A percentile compares a stretch with the other conserved stretches of the same genome.
phyloP scores from a whole-genome alignment of 2,329 filamentous ascomycete genomes.

The Xylaria digitata region DNA sequence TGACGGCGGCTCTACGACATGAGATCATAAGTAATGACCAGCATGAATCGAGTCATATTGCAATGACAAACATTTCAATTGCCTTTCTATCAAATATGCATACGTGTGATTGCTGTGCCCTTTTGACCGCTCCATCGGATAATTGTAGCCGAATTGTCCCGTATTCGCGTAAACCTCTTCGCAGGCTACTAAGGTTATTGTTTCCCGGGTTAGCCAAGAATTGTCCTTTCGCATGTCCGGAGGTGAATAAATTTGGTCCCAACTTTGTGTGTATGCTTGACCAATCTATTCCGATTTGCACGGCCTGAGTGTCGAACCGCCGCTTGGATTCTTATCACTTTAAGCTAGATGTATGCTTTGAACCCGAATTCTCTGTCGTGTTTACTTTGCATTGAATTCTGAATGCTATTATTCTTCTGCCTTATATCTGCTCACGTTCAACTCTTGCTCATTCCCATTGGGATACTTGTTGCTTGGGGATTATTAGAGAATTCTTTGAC shows the following conservation, averaged over 20 bases:
- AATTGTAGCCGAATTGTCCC: neutral
- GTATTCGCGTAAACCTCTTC: neutral
- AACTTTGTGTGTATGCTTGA: too few species aligned
- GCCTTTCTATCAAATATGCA: neutral
- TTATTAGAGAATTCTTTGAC: neutral
- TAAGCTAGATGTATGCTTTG: too few species aligned
- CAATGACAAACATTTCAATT: constrained; percentile 29
- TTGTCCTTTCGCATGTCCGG: neutral
- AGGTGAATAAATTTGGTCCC: neutral
- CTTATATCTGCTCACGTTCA: too few species aligned
- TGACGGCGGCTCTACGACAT: constrained; percentile 49
- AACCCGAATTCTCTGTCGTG: too few species aligned
- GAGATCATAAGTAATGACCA: constrained; percentile 51
- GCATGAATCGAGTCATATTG: constrained; percentile 49
- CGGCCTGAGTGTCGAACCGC: too few species aligned
- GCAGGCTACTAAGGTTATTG: too few species aligned
- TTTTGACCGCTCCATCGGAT: neutral
- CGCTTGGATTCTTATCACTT: too few species aligned
- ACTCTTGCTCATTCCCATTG: too few species aligned
- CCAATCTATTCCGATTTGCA: too few species aligned
- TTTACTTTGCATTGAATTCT: too few species aligned
- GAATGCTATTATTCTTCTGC: too few species aligned
- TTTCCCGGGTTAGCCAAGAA: neutral
- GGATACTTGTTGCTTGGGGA: too few species aligned
- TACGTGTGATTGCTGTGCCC: neutral